Percentiles rank a stretch among this genome's conserved stretches.
These are phyloP conservation scores for Phytopythium mirpurense DNA, from an alignment of 352 stramenopile genomes.

Conservation along the genomic window DNA sequence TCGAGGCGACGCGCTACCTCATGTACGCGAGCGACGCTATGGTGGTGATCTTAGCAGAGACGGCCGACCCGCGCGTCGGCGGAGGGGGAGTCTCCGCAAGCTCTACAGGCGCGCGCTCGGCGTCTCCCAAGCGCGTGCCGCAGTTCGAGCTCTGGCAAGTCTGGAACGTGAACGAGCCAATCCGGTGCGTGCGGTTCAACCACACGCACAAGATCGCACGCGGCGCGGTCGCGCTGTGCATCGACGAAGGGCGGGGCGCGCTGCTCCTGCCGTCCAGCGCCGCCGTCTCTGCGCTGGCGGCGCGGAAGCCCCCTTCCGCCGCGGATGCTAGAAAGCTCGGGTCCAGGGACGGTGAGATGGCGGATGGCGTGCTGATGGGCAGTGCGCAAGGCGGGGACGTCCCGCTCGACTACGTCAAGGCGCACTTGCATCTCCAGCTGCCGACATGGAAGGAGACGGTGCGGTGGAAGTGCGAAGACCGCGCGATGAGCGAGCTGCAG, in stretches of 20 bases:
- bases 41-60: slow-evolving; percentile 59
- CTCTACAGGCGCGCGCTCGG: background rate
- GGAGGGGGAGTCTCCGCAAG: background rate
- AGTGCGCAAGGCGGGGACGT: slow-evolving; percentile 9
- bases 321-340: background rate
- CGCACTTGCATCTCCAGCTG: slow-evolving; percentile 66
- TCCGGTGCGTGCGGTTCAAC: slow-evolving; percentile 60
- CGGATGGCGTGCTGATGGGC: background rate
- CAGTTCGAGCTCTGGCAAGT: slow-evolving; percentile 72
- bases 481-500: slow-evolving; percentile 52
- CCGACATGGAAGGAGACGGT: slow-evolving; percentile 64
- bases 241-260: slow-evolving; percentile 57
- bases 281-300: slow-evolving; percentile 8
- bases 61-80: slow-evolving; percentile 11
- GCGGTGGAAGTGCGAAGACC: slow-evolving; percentile 66
- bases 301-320: background rate
- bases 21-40: slow-evolving; percentile 51
- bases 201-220: slow-evolving; percentile 36
- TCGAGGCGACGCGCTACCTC: slow-evolving; percentile 54
- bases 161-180: slow-evolving; percentile 35
- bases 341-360: background rate
- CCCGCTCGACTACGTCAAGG: slow-evolving; percentile 43
- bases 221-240: slow-evolving; percentile 53
- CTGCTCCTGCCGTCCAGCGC: slow-evolving; percentile 48
- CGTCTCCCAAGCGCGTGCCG: slow-evolving; percentile 21